Base-by-base conservation (phyloP, 495 filamentous ascomycete species). In the Neurospora sp. region DNA sequence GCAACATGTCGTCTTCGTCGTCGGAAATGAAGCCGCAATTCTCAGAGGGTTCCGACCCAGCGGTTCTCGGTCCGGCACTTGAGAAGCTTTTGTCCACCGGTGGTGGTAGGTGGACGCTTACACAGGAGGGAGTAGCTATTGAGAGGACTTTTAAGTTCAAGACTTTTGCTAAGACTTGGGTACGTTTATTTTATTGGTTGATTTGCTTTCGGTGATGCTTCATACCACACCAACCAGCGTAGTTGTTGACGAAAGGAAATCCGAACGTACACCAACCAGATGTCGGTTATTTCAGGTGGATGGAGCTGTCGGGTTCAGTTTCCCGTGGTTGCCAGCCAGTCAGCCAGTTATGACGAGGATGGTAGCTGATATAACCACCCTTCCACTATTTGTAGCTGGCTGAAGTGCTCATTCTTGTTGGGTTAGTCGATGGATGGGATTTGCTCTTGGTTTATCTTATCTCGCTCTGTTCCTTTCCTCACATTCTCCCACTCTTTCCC, bases 161-260 rank as follows among this genome's bases (percentile, higher is more conserved):
- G 81, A 88, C 80, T 5, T 91, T 91, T 76, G 85, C 84, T 45
- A 87, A 86, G 77, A 85, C 88, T 19, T 91, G 90, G 89, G 88
- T 90, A 73, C 77, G 87, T 79, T n/a, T 72, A 15, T n/a, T 36
- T 38, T 38, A 28, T 2, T 9, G 19, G 17, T 39, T 19, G 28
- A 24, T 62, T 34, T 42, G 66, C 36, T 39, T 39, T 39, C 38
- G 38, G 10, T 39, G 38, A 39, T 39, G 38, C 11, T 39, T 39
- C 36, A 36, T 4, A 36, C 36, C 36, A 36, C 36, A 36, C 36
- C 36, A 36, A 36, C 36, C 36, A 36, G 36, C 5, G 34, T 34
- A 0, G 34, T 34, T 36, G 39, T 75, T 71, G 42, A 48, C n/a
- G n/a, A 3, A 48, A 45, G 1, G 7, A 6, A 48, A 48, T 11